Evolutionary conservation across 176 grass and related monocot species (phyloP), one percentile per base, ranked within the genome.

Genomic region (Themeda triandra): DNA sequence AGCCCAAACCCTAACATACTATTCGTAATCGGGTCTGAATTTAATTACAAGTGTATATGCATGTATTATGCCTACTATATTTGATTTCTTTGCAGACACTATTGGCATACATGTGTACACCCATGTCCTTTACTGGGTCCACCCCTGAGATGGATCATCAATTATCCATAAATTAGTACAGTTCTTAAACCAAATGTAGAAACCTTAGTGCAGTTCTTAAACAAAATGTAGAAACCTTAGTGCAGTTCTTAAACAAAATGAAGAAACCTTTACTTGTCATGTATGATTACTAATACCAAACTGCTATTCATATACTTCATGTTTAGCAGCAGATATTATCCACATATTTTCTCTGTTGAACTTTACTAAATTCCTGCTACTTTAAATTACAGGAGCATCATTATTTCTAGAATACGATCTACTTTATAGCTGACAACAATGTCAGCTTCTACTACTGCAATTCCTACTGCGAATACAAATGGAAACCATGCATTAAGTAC

Each of bases 361-460:
- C 66, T 19, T 13, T 39, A 41, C 69, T 80, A 75, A 76, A 79
- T 84, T 84, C 19, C 14, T 76, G 8, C 31, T 56, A 17, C 35
- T n/a, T 63, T 75, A 25, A 44, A 66, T 69, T 71, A 63, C 74
- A 85, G 86, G 86, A 44, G 15, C 69, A 66, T 86, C 63, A 17
- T 44, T 23, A 46, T 58, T 79, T 72, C 48, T 8, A 69, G 35
- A 32, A 69, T 74, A n/a, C 63, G 19, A 25, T 51, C 29, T 74
- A 31, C 18, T 83, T 80, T 56, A 66, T 80, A 37, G 48, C 59
- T 56, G 14, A 30, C 45, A 27, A 54, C 82, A 19, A 98, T 98
- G 95, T 95, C 91, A 24, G 87, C 87, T 76, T 87, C 93, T 51
- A 85, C 89, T 80, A 85, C 91, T 33, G 92, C 87, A 6, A 31